Conservation (phyloP, 106 monocot species). For the Triglochin maritima region DNA sequence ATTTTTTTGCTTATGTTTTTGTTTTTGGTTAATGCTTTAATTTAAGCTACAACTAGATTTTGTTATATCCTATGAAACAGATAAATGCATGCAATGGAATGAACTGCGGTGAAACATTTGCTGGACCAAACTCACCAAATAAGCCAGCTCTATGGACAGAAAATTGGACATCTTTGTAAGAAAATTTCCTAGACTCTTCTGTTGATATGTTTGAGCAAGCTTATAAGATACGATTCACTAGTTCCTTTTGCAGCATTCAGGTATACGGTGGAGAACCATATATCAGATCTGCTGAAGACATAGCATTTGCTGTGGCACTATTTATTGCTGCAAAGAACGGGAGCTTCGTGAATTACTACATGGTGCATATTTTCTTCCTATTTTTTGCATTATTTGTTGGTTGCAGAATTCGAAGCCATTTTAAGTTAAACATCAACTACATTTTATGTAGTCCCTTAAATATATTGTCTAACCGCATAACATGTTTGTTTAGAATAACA, state of each 20-base stretch:
- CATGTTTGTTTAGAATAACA: too few relatives aligned
- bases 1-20: neutral
- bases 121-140: conserved; percentile 73
- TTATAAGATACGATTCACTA: neutral
- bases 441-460: too few relatives aligned
- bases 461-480: too few relatives aligned
- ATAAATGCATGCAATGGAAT: conserved; percentile 84
- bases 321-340: conserved; percentile 69
- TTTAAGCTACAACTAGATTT: neutral
- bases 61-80: conserved; percentile 22
- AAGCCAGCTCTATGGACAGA: conserved; percentile 93
- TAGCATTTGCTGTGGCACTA: conserved; percentile 65
- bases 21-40: too few relatives aligned
- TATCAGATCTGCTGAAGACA: conserved; percentile 54
- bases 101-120: conserved; percentile 71
- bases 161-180: conserved; percentile 80
- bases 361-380: conserved; percentile 32
- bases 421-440: too few relatives aligned
- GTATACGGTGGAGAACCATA: conserved; percentile 52
- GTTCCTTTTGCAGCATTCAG: conserved; percentile 32
- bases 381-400: too few relatives aligned
- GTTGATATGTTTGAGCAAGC: too few relatives aligned
- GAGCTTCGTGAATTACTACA: conserved; percentile 93
- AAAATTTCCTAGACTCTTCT: too few relatives aligned
- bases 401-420: too few relatives aligned